These are phyloP conservation scores for Kodamaea suecica DNA, from an alignment of 1,139 yeast species.

Conservation along the genomic window DNA sequence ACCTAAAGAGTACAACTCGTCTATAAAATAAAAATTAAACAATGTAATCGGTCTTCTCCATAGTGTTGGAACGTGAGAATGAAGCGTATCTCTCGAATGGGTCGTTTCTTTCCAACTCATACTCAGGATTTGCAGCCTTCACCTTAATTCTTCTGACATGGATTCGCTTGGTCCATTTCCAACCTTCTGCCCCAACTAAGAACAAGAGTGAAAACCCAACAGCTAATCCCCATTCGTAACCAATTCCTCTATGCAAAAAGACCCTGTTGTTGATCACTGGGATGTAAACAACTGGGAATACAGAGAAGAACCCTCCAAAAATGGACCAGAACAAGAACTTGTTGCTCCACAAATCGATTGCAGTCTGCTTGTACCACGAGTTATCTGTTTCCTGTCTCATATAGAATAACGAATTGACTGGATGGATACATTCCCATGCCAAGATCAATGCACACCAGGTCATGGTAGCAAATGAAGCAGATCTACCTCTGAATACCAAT, in stretches of 20 bases:
- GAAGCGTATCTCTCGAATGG: slow-evolving; percentile 27
- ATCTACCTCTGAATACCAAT: slow-evolving; percentile 25
- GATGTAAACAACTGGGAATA: slow-evolving; percentile 28
- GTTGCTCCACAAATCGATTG: slow-evolving; percentile 24
- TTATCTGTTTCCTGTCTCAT: slow-evolving; percentile 27
- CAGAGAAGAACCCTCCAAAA: slow-evolving; percentile 23
- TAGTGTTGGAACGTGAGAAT: slow-evolving; percentile 24
- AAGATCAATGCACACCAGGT: slow-evolving; percentile 31
- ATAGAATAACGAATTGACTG: slow-evolving; percentile 22
- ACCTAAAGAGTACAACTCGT: no score
- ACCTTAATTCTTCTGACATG: slow-evolving; percentile 17
- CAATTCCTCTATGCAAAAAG: slow-evolving; percentile 25
- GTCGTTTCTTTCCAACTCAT: slow-evolving; percentile 27
- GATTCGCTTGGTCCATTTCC: slow-evolving; percentile 27
- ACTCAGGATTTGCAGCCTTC: slow-evolving; percentile 23
- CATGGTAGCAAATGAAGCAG: slow-evolving; percentile 26
- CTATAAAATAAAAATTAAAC: slow-evolving; percentile 7
- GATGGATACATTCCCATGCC: slow-evolving; percentile 30
- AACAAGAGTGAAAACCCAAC: slow-evolving; percentile 21
- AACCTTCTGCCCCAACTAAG: slow-evolving; percentile 22
- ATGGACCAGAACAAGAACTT: slow-evolving; percentile 28
- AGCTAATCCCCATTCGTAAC: slow-evolving; percentile 29
- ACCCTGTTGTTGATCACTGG: slow-evolving; percentile 29
- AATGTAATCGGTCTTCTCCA: slow-evolving; percentile 15
- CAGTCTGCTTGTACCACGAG: slow-evolving; percentile 27